A percentile compares a stretch with the other conserved stretches of the same genome.
Evolutionary conservation across 768 basidiomycete genomes (phyloP).

Genomic region (Tulasnella calospora): DNA sequence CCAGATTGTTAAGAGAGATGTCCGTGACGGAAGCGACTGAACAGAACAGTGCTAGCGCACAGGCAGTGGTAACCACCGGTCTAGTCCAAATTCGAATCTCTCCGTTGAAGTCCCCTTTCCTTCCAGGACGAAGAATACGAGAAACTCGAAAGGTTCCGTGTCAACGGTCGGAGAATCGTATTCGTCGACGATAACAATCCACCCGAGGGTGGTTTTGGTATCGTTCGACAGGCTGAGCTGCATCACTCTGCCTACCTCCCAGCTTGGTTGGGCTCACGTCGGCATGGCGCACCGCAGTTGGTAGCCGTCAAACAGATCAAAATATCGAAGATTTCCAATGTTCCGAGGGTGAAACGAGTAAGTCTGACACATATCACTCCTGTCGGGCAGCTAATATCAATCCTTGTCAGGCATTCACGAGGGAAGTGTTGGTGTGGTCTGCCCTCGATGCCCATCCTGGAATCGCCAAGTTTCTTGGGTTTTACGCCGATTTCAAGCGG

Average conservation of each 20-base stretch:
- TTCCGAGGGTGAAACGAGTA: background rate
- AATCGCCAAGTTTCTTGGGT: background rate
- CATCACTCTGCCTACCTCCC: background rate
- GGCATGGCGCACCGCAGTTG: background rate
- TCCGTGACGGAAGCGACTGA: background rate
- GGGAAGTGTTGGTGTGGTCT: slow-evolving; percentile 8
- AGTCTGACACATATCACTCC: background rate
- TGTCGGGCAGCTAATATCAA: background rate
- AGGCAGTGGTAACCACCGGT: background rate
- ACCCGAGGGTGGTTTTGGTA: background rate
- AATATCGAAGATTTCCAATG: background rate
- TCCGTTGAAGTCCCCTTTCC: background rate
- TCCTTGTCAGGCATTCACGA: background rate
- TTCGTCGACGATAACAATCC: background rate
- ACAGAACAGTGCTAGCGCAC: background rate
- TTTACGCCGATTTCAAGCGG: background rate
- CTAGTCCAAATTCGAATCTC: background rate
- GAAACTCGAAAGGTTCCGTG: background rate
- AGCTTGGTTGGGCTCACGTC: background rate
- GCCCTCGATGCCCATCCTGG: background rate
- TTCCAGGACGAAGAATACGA: background rate
- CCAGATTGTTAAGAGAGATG: background rate
- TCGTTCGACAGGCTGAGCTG: background rate
- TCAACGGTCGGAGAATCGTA: background rate
- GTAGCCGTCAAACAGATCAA: slow-evolving; percentile 8